Evolutionary conservation across 192 early-diverging fungal species (phyloP).

Genomic region (Geosiphon pyriformis): DNA sequence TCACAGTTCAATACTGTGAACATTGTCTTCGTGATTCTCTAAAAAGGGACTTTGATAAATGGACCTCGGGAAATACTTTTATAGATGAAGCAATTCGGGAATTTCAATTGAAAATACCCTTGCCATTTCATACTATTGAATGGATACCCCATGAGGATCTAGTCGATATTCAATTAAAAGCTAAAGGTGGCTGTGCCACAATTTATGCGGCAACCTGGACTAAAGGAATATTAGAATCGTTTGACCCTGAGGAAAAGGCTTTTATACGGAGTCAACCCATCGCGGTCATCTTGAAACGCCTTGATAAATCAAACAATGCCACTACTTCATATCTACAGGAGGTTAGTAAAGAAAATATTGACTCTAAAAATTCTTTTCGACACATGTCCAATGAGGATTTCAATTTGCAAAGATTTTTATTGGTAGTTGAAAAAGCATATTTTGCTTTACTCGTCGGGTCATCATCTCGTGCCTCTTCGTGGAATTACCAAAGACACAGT

Average conservation of each 20-base stretch:
- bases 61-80: slow-evolving; percentile 4
- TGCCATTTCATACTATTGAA: background rate
- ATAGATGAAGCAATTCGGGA: slow-evolving; percentile 12
- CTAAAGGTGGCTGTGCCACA: background rate
- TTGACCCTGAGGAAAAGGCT: background rate
- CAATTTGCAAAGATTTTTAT: background rate
- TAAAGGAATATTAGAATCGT: background rate
- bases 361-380: background rate
- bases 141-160: slow-evolving; percentile 6
- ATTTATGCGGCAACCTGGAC: background rate
- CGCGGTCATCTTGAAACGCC: background rate
- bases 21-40: background rate
- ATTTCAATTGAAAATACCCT: background rate
- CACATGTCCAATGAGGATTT: too few species aligned
- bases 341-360: background rate
- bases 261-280: background rate
- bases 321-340: background rate
- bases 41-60: background rate
- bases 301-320: background rate
- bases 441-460: background rate
- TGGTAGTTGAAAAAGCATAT: background rate
- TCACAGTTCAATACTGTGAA: background rate
- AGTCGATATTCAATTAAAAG: background rate
- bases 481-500: background rate
- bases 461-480: background rate